phyloP scores from a whole-genome alignment of 805 yeast genomes.

The Myxozyma nipponensis region DNA sequence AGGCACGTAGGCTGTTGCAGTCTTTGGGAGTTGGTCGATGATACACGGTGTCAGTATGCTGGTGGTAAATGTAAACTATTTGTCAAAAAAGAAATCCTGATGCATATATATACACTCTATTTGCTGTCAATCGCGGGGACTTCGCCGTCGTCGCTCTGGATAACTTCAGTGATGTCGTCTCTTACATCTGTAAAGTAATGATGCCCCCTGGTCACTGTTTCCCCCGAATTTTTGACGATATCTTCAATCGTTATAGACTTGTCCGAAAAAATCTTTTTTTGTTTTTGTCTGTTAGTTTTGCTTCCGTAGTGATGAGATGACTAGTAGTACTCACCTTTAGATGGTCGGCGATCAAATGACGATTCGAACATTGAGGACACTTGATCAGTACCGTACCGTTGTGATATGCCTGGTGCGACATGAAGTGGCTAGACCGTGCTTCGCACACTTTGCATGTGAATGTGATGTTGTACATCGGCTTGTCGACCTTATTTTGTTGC shows the following conservation, averaged over 20 bases:
- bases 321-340: constrained; percentile 44
- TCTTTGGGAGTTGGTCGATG: too few species aligned
- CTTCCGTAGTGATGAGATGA: background rate
- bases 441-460: constrained; percentile 89
- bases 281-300: background rate
- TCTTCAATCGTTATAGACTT: constrained; percentile 17
- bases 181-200: background rate
- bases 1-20: constrained; percentile 22
- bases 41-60: too few species aligned
- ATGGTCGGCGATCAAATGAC: constrained; percentile 91
- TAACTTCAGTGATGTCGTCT: background rate
- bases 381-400: constrained; percentile 82
- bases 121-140: constrained; percentile 4
- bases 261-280: constrained; percentile 19
- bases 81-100: too few species aligned
- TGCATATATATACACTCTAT: constrained; percentile 17
- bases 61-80: too few species aligned
- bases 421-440: constrained; percentile 79
- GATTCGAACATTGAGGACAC: constrained; percentile 84
- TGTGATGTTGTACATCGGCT: constrained; percentile 79
- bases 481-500: constrained; percentile 54
- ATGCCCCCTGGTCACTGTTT: constrained; percentile 8
- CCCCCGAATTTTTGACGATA: constrained; percentile 14
- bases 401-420: constrained; percentile 87
- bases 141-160: background rate